These are phyloP conservation scores for Chalciporus sp. DNA, from an alignment of 1,284 basidiomycete genomes.

Conservation along the genomic window DNA sequence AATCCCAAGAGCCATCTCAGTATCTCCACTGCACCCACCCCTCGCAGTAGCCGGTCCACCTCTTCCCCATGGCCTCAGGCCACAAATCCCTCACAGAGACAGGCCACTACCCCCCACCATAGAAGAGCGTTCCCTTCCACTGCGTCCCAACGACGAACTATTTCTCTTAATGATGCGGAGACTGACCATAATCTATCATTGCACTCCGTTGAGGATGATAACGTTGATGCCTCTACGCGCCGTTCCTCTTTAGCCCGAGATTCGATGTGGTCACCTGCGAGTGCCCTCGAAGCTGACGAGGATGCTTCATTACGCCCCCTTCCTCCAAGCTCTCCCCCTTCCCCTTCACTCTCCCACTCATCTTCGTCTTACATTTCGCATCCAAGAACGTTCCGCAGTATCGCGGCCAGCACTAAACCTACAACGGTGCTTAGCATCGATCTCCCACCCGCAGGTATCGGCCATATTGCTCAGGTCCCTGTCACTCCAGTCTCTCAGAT, in stretches of 20 bases:
- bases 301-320: slow-evolving; percentile 87
- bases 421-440: slow-evolving; percentile 92
- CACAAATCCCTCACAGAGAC: slow-evolving; percentile 28
- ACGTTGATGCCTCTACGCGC: slow-evolving; percentile 44
- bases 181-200: slow-evolving; percentile 34
- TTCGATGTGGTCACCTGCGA: slow-evolving; percentile 76
- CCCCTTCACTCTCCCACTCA: slow-evolving; percentile 79
- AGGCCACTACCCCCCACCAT: slow-evolving; percentile 21
- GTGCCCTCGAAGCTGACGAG: slow-evolving; percentile 80
- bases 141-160: slow-evolving; percentile 51
- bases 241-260: slow-evolving; percentile 61
- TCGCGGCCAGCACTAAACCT: slow-evolving; percentile 91
- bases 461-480: slow-evolving; percentile 88
- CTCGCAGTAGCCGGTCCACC: slow-evolving; percentile 34
- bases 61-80: slow-evolving; percentile 34
- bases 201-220: slow-evolving; percentile 47
- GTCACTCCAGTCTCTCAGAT: slow-evolving; percentile 54
- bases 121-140: slow-evolving; percentile 38
- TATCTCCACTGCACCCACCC: slow-evolving; percentile 17
- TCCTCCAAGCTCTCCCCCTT: slow-evolving; percentile 82
- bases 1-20: slow-evolving; percentile 21
- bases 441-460: slow-evolving; percentile 74
- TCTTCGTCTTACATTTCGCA: slow-evolving; percentile 80
- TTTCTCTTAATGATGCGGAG: slow-evolving; percentile 62
- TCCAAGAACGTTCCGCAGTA: slow-evolving; percentile 77